These are phyloP conservation scores for Aureoboletus auriporus DNA, from an alignment of 768 basidiomycete genomes.

Conservation along the genomic window DNA sequence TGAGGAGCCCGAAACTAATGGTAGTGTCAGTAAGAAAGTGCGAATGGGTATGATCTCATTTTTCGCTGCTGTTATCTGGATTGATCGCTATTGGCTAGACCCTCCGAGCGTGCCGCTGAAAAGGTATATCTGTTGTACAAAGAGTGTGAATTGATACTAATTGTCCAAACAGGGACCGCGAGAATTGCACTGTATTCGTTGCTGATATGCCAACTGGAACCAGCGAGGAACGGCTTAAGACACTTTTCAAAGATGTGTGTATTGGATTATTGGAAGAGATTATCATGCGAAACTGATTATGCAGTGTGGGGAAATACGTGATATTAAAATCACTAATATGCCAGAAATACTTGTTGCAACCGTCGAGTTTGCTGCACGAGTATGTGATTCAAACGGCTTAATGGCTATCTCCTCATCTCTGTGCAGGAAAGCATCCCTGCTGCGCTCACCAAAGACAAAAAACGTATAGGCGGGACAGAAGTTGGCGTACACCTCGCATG, in stretches of 20 bases:
- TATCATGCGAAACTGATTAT: slow-evolving; percentile 9
- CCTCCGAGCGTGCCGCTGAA: slow-evolving; percentile 49
- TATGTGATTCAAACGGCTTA: slow-evolving; percentile 4
- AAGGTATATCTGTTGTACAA: slow-evolving; percentile 38
- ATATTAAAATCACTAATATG: slow-evolving; percentile 72
- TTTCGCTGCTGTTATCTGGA: not conserved
- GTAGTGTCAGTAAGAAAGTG: slow-evolving; percentile 57
- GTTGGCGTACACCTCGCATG: slow-evolving; percentile 86
- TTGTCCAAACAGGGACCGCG: slow-evolving; percentile 69
- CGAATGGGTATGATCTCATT: slow-evolving; percentile 47
- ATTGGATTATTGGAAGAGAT: not conserved
- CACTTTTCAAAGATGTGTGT: slow-evolving; percentile 84
- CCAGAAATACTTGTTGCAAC: slow-evolving; percentile 66
- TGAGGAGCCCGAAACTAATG: slow-evolving; percentile 36
- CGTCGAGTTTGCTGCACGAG: slow-evolving; percentile 78
- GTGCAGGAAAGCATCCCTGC: slow-evolving; percentile 73
- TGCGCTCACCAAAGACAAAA: slow-evolving; percentile 94
- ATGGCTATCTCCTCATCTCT: not conserved
- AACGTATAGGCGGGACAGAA: slow-evolving; percentile 71
- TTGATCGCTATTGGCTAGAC: slow-evolving; percentile 30
- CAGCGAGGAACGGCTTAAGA: slow-evolving; percentile 61
- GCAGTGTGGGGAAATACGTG: slow-evolving; percentile 86
- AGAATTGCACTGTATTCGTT: slow-evolving; percentile 90
- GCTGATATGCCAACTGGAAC: slow-evolving; percentile 57
- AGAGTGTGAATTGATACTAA: not conserved